Evolutionary conservation across 352 stramenopile species (phyloP).

Genomic region (Pythium plurisporium): DNA sequence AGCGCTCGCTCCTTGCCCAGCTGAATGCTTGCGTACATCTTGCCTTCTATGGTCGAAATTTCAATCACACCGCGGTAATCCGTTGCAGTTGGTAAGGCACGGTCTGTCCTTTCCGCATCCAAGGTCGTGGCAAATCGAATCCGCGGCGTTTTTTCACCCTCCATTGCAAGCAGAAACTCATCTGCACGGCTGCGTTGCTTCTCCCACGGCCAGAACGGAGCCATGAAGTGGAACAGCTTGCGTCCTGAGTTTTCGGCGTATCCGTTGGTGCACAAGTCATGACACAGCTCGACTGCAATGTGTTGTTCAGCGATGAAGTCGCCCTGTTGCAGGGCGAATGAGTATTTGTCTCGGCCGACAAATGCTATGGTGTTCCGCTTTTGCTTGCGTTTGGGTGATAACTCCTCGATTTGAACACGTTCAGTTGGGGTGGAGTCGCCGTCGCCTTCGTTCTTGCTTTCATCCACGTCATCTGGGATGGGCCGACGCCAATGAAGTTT

Average conservation of each 20-base stretch:
- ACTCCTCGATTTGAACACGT: too few species aligned
- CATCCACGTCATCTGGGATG: not conserved
- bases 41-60: conserved; percentile 20
- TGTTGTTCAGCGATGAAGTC: conserved; percentile 42
- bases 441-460: not conserved
- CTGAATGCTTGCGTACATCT: conserved; percentile 16
- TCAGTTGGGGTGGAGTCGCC: not conserved
- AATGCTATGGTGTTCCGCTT: conserved; percentile 14
- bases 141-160: conserved; percentile 29
- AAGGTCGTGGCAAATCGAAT: conserved; percentile 51
- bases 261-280: conserved; percentile 73
- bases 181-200: conserved; percentile 24
- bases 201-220: conserved; percentile 50
- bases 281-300: conserved; percentile 61
- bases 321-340: conserved; percentile 20
- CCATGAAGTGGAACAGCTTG: conserved; percentile 62
- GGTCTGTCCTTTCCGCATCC: not conserved
- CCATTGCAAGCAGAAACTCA: conserved; percentile 30
- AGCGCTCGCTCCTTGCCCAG: conserved; percentile 23
- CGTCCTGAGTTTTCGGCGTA: conserved; percentile 58
- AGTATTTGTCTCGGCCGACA: conserved; percentile 1
- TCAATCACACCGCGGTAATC: conserved; percentile 20
- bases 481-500: conserved; percentile 23
- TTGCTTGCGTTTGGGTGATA: too few species aligned
- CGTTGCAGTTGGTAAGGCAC: not conserved